Evolutionary conservation across 73 alveolate genomes (phyloP).

Genomic region (Paramecium sonneborni): DNA sequence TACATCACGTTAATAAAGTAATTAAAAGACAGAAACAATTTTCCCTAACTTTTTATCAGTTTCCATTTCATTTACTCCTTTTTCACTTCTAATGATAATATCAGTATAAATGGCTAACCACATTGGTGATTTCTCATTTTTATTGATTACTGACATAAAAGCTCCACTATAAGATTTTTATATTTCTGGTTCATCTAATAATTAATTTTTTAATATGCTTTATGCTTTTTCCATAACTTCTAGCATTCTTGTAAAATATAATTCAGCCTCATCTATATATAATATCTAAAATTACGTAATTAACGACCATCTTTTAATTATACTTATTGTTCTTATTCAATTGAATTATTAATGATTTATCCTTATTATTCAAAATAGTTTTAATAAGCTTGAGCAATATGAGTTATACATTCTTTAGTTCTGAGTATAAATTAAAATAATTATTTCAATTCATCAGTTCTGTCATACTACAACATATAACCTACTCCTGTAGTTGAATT

Average conservation of each 20-base stretch:
- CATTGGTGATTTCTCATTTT: constrained; percentile 30
- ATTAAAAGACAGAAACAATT: neutral
- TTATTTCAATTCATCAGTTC: neutral
- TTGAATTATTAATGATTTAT: neutral
- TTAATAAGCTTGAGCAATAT: neutral
- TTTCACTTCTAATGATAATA: constrained; percentile 19
- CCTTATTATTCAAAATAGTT: constrained; percentile 11
- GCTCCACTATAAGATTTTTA: neutral
- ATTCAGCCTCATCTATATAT: neutral
- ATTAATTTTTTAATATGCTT: neutral
- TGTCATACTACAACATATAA: constrained; percentile 2
- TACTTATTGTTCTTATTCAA: neutral
- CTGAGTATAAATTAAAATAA: neutral
- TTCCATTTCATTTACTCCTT: constrained; percentile 2
- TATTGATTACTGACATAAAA: neutral
- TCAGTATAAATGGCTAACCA: constrained; percentile 26
- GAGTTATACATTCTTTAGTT: neutral
- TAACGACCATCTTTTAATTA: neutral
- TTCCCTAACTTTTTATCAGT: neutral
- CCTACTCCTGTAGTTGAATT: neutral
- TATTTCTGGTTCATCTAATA: neutral
- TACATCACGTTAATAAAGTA: neutral
- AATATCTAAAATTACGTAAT: neutral
- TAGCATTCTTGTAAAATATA: neutral
- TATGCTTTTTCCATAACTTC: constrained; percentile 11